These are phyloP conservation scores for Fusarium sp. DNA, from an alignment of 2,329 filamentous ascomycete genomes.

Conservation along the genomic window DNA sequence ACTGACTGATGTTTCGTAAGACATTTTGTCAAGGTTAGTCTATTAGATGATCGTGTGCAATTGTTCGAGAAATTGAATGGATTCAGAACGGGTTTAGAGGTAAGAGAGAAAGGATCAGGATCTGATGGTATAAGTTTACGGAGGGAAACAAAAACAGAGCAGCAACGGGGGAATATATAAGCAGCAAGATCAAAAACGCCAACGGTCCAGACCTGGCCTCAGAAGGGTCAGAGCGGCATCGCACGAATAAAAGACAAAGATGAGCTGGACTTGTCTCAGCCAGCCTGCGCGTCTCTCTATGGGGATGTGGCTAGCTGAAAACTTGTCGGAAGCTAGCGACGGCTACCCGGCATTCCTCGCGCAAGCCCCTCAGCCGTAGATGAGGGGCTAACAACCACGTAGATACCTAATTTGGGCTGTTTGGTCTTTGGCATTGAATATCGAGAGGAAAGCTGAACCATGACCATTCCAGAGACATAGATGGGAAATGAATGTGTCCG, in stretches of 20 bases:
- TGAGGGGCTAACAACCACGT: neutral
- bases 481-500: rapidly evolving
- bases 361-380: neutral
- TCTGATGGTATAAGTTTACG: neutral
- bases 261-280: neutral
- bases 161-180: neutral
- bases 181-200: rapidly evolving
- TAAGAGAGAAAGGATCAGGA: neutral
- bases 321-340: neutral
- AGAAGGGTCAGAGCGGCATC: neutral
- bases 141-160: rapidly evolving
- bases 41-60: rapidly evolving
- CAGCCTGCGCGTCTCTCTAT: neutral
- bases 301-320: neutral
- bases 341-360: neutral
- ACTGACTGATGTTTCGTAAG: neutral
- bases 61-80: rapidly evolving
- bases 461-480: neutral
- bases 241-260: neutral
- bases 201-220: neutral
- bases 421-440: no score
- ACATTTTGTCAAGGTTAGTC: neutral
- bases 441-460: neutral
- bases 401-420: neutral
- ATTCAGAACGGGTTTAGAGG: no score